phyloP scores from a whole-genome alignment of 495 filamentous ascomycete species.

The Aspergillus heteromorphus region DNA sequence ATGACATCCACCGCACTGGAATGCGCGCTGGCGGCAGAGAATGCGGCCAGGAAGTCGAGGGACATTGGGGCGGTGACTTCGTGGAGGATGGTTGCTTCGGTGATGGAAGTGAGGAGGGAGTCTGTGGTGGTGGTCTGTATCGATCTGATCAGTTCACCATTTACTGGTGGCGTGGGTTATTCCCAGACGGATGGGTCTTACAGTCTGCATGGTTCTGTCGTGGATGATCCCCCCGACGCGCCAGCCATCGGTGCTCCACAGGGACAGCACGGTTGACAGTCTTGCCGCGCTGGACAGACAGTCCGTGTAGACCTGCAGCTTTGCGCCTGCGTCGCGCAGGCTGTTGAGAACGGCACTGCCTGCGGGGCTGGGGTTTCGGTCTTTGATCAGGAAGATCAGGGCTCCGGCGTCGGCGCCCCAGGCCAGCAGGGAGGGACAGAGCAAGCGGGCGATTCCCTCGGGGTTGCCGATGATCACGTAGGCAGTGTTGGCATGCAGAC shows the following conservation, averaged over 20 bases:
- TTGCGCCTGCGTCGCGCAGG: background rate
- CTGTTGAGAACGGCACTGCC: background rate
- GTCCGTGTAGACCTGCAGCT: background rate
- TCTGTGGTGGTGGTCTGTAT: background rate
- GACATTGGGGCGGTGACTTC: background rate
- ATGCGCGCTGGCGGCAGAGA: background rate
- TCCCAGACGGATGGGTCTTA: background rate
- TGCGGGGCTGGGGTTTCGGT: background rate
- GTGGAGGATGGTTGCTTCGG: background rate
- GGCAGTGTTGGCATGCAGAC: too few relatives aligned
- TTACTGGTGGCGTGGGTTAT: background rate
- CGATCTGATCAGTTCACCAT: background rate
- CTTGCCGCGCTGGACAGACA: background rate
- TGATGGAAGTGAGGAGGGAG: background rate
- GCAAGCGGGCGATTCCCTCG: too few relatives aligned
- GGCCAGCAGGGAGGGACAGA: too few relatives aligned
- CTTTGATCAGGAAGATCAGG: background rate
- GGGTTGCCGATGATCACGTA: too few relatives aligned
- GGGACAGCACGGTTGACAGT: background rate
- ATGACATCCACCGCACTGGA: background rate
- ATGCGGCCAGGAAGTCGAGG: background rate
- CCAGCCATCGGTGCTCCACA: background rate
- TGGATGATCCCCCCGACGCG: background rate
- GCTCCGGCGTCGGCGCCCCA: background rate
- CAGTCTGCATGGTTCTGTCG: background rate